Conservation (phyloP, 2,329 filamentous ascomycete species). For the Diplodia seriata region DNA sequence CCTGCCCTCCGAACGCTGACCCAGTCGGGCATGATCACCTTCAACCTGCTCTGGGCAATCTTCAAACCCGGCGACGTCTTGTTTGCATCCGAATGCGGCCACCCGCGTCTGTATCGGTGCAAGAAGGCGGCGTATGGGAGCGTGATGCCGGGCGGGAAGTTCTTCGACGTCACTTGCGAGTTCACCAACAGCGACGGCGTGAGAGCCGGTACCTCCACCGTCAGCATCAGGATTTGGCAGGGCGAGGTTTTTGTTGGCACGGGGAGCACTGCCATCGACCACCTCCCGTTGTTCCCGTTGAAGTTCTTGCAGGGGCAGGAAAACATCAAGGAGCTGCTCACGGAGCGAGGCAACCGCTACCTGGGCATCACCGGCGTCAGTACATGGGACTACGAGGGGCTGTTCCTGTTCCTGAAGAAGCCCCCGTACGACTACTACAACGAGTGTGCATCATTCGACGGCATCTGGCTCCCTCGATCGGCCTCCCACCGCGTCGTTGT, state of each 20-base stretch:
- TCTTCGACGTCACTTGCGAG: constrained; percentile 39
- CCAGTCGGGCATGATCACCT: constrained; percentile 35
- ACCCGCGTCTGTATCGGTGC: constrained; percentile 42
- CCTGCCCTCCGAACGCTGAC: constrained; percentile 33
- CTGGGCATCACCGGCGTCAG: constrained; percentile 34
- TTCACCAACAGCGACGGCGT: constrained; percentile 47
- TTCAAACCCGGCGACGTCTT: constrained; percentile 40
- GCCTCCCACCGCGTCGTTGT: constrained; percentile 38
- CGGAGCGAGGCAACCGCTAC: constrained; percentile 35
- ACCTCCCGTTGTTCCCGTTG: constrained; percentile 31
- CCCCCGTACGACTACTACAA: constrained; percentile 37
- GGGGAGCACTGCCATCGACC: constrained; percentile 29
- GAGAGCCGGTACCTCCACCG: constrained; percentile 36
- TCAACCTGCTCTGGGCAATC: constrained; percentile 36
- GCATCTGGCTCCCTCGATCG: constrained; percentile 35
- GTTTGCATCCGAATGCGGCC: constrained; percentile 40
- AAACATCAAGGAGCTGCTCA: constrained; percentile 32
- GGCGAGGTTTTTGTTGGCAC: constrained; percentile 34
- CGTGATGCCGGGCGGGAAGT: constrained; percentile 37
- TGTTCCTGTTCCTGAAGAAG: constrained; percentile 36
- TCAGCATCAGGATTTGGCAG: constrained; percentile 33
- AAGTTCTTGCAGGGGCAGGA: constrained; percentile 28
- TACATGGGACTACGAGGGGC: constrained; percentile 37
- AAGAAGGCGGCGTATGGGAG: constrained; percentile 41
- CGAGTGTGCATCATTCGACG: constrained; percentile 32